Evolutionary conservation across 2,329 filamentous ascomycete species (phyloP), one percentile per base, ranked within the genome.

Genomic region (Cyphellophora europaea): DNA sequence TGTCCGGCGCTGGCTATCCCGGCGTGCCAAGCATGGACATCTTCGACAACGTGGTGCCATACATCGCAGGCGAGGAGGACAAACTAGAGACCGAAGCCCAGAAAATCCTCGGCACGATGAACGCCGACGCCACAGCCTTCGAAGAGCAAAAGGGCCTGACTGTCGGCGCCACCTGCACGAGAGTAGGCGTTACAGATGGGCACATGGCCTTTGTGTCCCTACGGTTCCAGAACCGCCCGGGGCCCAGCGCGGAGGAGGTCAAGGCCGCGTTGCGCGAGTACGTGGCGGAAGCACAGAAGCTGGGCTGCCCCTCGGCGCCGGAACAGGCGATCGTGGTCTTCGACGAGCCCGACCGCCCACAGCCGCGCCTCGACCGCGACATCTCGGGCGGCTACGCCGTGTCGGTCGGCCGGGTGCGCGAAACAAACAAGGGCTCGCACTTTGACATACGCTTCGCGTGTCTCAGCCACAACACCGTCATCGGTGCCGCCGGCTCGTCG

Each of bases 361-460:
- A 96, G 65, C 91, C 91, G 12, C 71, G 91, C 47, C 67, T 96
- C 31, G 91, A 96, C 58, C 76, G 89, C 38, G 82, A 96, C 48
- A 74, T 88, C 16, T 79, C 84, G 41, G 73, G 76, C 33, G 89
- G 91, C 0, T 96, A 95, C 56, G 83, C 88, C 3, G 85, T 95
- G 25, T 91, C 82, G 50, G 88, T 96, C 13, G 89, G 89, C 5
- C 74, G 89, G 16, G 74, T 95, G 17, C 69, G 91, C 30, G 79
- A 89, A 58, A 88, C 94, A 51, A 82, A 85, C 49, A 49, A 58
- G 28, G 82, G 79, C 44, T 85, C 84, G 13, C 81, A 94, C 47
- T 95, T 95, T 53, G 91, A 96, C 55, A 74, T 96, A 56, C 88
- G 93, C 59, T 96, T 96, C 60, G 88, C 91, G 43, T 86, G 87